Evolutionary conservation across 2,329 filamentous ascomycete genomes (phyloP), one percentile per base, ranked within the genome.

Genomic region (Fusarium lateritium): DNA sequence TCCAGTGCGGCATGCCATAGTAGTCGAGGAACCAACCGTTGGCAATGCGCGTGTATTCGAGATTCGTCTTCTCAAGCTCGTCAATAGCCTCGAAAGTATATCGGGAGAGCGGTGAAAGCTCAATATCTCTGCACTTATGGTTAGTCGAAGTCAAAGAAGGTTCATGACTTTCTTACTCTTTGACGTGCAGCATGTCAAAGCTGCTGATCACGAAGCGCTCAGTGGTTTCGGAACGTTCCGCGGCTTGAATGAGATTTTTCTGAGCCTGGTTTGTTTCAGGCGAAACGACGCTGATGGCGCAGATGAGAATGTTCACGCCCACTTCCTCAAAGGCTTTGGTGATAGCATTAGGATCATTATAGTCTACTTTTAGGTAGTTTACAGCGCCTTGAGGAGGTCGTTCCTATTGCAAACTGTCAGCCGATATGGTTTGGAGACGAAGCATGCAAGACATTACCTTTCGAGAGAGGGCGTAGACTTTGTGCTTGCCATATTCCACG

Each of bases 1-100:
- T 56, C 57, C 71, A 65, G 19, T 56, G 14, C 0, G 73, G 75
- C 65, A 74, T 65, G 19, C 71, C 75, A 3, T 73, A 76, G 53
- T 76, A 76, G 28, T 76, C 75, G 2, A 73, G 56, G 39, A 76
- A 75, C 62, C 66, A 73, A 2, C 71, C 73, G 13, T 67, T 73
- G 2, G 38, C 47, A 2, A 76, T 43, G 4, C 71, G 73, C 0
- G 73, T 76, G 13, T 66, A 72, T 0, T 5, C 26, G 0, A 72
- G 49, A 2, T 17, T 22, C 0, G 67, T 72, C 6, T 63, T 55
- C 11, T 69, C 63, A 1, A 72, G 60, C 22, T 67, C 43, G 0
- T 62, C 56, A 0, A 72, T 66, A 3, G 74, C 73, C 15, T 73
- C 67, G 22, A 76, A 76, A 0, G 70, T 69, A 21, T 73, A 73